A percentile compares a stretch with the other conserved stretches of the same genome.
Evolutionary conservation across 2,329 filamentous ascomycete genomes (phyloP).

Genomic region (Cadophora sp.): DNA sequence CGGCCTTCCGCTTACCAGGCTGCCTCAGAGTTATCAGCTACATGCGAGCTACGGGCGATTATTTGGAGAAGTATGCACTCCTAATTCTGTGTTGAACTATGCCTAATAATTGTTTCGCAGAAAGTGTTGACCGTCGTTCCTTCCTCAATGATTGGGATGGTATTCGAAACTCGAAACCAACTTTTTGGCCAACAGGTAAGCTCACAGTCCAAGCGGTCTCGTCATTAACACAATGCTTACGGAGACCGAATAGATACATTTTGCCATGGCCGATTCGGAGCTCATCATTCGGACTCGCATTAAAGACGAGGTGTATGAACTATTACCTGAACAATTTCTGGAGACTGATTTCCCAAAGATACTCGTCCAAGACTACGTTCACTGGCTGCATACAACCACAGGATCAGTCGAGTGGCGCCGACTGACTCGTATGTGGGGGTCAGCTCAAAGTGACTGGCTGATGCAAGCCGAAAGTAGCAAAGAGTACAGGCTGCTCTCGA

Average conservation of each 20-base stretch:
- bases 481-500: background rate
- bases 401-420: conserved; percentile 34
- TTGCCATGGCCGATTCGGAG: conserved; percentile 44
- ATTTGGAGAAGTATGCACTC: conserved; percentile 22
- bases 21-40: conserved; percentile 53
- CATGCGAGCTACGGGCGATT: conserved; percentile 31
- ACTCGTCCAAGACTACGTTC: conserved; percentile 17
- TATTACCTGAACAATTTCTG: conserved; percentile 10
- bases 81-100: background rate
- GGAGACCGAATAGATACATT: conserved; percentile 38
- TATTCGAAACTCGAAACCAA: conserved; percentile 39
- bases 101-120: background rate
- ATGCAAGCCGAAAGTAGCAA: conserved; percentile 13
- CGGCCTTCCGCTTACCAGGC: conserved; percentile 53
- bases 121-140: background rate
- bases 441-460: conserved; percentile 40
- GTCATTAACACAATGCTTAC: conserved; percentile 29
- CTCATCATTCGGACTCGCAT: conserved; percentile 20
- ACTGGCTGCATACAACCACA: conserved; percentile 15
- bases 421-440: conserved; percentile 40
- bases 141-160: conserved; percentile 42
- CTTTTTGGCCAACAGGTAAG: conserved; percentile 31
- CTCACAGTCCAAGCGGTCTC: background rate
- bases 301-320: conserved; percentile 13
- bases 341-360: conserved; percentile 19